Conservation (phyloP, 257 asterid species). For the Perilla frutescens region DNA sequence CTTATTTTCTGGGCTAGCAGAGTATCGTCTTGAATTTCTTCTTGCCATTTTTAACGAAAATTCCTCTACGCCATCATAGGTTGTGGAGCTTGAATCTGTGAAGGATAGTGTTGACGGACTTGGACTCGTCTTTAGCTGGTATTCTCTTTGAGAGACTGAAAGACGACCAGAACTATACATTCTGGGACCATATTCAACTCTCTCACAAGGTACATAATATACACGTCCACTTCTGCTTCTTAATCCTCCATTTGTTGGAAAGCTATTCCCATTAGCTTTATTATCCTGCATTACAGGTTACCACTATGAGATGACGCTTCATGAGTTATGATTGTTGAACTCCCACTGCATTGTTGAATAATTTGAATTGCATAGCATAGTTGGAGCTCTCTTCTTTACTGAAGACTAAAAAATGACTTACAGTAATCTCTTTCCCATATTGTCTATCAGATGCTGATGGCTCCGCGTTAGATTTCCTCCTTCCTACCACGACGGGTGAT, state of each 20-base stretch:
- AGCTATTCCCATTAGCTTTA: slow-evolving; percentile 30
- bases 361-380: not conserved
- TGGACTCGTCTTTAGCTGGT: slow-evolving; percentile 41
- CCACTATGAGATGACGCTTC: not conserved
- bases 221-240: slow-evolving; percentile 49
- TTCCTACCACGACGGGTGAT: slow-evolving; percentile 29
- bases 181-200: slow-evolving; percentile 44
- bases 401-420: slow-evolving; percentile 28
- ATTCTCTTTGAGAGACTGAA: slow-evolving; percentile 49
- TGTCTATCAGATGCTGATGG: slow-evolving; percentile 44
- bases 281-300: slow-evolving; percentile 43
- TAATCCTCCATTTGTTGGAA: slow-evolving; percentile 39
- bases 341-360: not conserved
- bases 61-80: slow-evolving; percentile 48
- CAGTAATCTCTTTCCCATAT: slow-evolving; percentile 35
- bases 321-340: too few relatives aligned
- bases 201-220: slow-evolving; percentile 36
- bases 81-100: slow-evolving; percentile 55
- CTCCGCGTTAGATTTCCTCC: slow-evolving; percentile 35
- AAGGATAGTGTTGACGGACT: slow-evolving; percentile 58
- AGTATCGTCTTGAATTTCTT: slow-evolving; percentile 37
- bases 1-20: slow-evolving; percentile 41
- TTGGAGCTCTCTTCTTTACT: slow-evolving; percentile 10
- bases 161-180: slow-evolving; percentile 39
- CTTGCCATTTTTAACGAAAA: slow-evolving; percentile 38